Evolutionary conservation across 495 filamentous ascomycete genomes (phyloP).

Genomic region (Patellaria atrata): DNA sequence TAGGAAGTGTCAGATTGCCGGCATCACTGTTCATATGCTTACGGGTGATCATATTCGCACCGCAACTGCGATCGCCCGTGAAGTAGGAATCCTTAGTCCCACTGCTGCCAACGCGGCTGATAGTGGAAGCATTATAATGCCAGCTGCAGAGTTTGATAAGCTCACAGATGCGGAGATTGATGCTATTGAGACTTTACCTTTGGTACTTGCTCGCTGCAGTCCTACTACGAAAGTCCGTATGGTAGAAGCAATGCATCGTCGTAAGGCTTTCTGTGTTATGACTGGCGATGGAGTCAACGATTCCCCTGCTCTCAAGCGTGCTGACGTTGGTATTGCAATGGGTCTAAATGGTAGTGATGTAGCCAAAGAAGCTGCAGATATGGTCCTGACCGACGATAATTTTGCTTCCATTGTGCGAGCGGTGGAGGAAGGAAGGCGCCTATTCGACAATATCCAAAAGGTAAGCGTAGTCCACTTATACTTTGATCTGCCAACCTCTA

Average conservation of each 20-base stretch:
- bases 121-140: constrained; percentile 37
- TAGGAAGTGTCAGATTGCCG: constrained; percentile 37
- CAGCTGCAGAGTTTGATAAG: constrained; percentile 48
- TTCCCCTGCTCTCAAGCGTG: constrained; percentile 57
- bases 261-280: constrained; percentile 51
- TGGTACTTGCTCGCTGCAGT: constrained; percentile 55
- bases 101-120: constrained; percentile 7
- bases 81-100: constrained; percentile 29
- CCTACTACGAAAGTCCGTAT: constrained; percentile 60
- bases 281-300: constrained; percentile 79
- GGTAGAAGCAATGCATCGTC: constrained; percentile 54
- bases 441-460: constrained; percentile 70
- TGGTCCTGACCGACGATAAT: constrained; percentile 67
- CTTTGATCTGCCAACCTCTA: constrained; percentile 3
- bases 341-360: constrained; percentile 59
- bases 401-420: constrained; percentile 68
- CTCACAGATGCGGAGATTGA: constrained; percentile 43
- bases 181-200: constrained; percentile 40
- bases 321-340: constrained; percentile 74
- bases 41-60: constrained; percentile 46
- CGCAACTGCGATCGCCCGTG: constrained; percentile 39
- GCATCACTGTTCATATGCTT: constrained; percentile 44
- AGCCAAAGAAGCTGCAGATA: constrained; percentile 61
- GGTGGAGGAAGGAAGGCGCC: constrained; percentile 54
- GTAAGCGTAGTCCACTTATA: constrained; percentile 6